Evolutionary conservation across 768 basidiomycete species (phyloP).

Genomic region (Botryobasidium botryosum): DNA sequence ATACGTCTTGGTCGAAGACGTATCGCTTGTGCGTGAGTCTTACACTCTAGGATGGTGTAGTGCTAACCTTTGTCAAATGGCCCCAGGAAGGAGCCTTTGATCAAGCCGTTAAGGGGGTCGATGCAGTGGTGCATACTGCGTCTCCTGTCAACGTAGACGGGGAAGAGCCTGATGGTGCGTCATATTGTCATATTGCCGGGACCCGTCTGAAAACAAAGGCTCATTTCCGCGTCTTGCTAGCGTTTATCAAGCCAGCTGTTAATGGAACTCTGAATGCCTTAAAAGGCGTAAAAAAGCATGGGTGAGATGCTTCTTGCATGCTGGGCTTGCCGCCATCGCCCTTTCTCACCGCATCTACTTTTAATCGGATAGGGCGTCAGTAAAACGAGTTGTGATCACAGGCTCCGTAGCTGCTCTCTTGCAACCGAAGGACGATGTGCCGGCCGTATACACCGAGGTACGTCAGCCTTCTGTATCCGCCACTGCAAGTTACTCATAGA

Average conservation of each 20-base stretch:
- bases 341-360: not conserved
- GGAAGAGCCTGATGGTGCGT: not conserved
- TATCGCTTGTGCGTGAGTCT: no score
- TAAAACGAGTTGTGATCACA: not conserved
- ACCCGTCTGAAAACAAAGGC: not conserved
- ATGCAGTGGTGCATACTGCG: slow-evolving; percentile 53
- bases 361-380: not conserved
- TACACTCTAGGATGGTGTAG: not conserved
- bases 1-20: slow-evolving; percentile 26
- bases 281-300: slow-evolving; percentile 19
- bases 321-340: not conserved
- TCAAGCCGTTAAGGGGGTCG: slow-evolving; percentile 58
- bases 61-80: not conserved
- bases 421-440: slow-evolving; percentile 13
- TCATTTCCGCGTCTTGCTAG: not conserved
- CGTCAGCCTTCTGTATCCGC: not conserved
- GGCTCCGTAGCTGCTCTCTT: slow-evolving; percentile 38
- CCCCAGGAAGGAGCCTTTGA: slow-evolving; percentile 41
- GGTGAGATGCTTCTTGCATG: slow-evolving; percentile 5
- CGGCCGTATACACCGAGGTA: slow-evolving; percentile 16
- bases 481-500: no score
- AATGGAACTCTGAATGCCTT: slow-evolving; percentile 26
- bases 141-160: slow-evolving; percentile 35
- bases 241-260: not conserved
- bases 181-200: not conserved